Conservation (phyloP, 129 eudicot species). For the Artemisia argyi region DNA sequence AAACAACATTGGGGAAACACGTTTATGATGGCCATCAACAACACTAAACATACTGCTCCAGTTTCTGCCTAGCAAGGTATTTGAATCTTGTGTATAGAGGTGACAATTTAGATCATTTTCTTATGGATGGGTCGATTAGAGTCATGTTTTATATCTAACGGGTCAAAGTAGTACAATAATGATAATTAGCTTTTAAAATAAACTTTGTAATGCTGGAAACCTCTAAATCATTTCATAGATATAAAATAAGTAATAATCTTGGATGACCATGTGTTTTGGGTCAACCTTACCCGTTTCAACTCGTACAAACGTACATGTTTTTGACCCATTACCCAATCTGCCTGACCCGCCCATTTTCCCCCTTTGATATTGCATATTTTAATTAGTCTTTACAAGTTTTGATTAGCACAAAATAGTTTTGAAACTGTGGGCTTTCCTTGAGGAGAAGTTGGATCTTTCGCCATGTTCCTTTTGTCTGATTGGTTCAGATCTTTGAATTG, state of each 20-base stretch:
- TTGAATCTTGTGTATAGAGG: neutral
- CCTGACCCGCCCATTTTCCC: neutral
- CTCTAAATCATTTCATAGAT: no score
- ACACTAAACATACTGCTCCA: slow-evolving; percentile 26
- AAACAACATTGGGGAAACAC: slow-evolving; percentile 74
- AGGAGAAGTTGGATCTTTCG: slow-evolving; percentile 13
- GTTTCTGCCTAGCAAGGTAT: slow-evolving; percentile 39
- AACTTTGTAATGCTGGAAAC: no score
- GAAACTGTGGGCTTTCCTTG: neutral
- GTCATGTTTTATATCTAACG: neutral
- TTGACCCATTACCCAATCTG: neutral
- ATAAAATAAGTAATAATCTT: no score
- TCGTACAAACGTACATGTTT: neutral
- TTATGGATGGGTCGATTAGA: neutral
- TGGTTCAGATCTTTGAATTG: slow-evolving; percentile 2
- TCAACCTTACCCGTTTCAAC: neutral
- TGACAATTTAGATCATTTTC: neutral
- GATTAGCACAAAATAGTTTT: neutral
- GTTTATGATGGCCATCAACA: slow-evolving; percentile 52
- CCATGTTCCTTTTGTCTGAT: neutral
- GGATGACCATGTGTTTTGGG: neutral
- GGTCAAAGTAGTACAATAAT: no score
- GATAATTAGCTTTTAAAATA: no score
- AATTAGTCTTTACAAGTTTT: slow-evolving; percentile 15
- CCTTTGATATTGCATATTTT: slow-evolving; percentile 8